A percentile compares a stretch with the other conserved stretches of the same genome.
These are phyloP conservation scores for Pogostemon cablin DNA, from an alignment of 257 asterid genomes.

Conservation along the genomic window DNA sequence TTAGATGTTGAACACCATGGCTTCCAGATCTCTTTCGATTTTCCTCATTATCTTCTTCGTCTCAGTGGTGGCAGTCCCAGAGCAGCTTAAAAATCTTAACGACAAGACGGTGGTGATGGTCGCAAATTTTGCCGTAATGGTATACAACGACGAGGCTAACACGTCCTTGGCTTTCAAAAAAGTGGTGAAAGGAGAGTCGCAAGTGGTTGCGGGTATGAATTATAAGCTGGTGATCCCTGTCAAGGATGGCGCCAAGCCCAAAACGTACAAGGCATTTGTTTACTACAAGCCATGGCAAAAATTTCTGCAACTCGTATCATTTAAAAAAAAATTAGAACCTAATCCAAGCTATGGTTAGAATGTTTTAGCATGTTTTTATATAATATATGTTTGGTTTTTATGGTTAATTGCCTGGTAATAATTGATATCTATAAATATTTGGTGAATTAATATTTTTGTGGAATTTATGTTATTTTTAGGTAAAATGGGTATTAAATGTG, in stretches of 20 bases:
- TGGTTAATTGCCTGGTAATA: no score
- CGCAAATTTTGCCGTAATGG: neutral
- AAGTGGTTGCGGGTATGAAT: conserved; percentile 44
- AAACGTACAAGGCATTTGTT: conserved; percentile 42
- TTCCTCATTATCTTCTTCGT: no score
- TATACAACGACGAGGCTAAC: conserved; percentile 33
- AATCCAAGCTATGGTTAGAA: neutral
- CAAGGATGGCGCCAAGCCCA: conserved; percentile 23
- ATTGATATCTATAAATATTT: no score
- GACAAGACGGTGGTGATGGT: neutral
- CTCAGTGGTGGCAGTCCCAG: no score
- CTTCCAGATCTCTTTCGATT: no score
- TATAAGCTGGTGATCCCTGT: conserved; percentile 41
- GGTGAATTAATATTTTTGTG: no score
- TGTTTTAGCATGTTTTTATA: neutral
- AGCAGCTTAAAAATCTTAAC: neutral
- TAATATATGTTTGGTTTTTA: neutral
- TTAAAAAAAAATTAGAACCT: conserved; percentile 21
- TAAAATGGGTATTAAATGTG: no score
- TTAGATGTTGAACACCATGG: no score
- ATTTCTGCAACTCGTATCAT: conserved; percentile 41
- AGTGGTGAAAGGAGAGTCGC: conserved; percentile 41
- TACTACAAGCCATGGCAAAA: conserved; percentile 36
- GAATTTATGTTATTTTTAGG: no score
- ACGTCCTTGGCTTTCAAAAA: conserved; percentile 28